These are phyloP conservation scores for Meira nashicola DNA, from an alignment of 1,284 basidiomycete genomes.

Conservation along the genomic window DNA sequence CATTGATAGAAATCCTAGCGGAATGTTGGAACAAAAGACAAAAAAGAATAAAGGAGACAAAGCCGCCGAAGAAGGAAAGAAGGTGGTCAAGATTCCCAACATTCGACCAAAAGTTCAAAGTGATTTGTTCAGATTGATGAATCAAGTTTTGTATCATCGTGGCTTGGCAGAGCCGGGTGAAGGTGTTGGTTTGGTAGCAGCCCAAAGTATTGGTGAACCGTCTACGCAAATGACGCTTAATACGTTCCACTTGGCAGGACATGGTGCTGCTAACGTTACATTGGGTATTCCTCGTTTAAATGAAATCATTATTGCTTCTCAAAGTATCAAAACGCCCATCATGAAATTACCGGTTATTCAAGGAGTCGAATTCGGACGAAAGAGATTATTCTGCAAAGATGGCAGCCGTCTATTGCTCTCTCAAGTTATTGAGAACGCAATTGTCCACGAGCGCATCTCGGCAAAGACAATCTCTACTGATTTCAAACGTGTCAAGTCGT, in stretches of 20 bases:
- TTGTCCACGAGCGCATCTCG: constrained; percentile 73
- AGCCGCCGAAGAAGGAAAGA: constrained; percentile 17
- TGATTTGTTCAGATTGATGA: constrained; percentile 47
- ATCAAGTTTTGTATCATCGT: constrained; percentile 49
- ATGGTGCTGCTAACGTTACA: constrained; percentile 98
- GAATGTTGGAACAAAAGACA: constrained; percentile 62
- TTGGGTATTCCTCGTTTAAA: constrained; percentile 96
- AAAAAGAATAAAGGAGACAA: constrained; percentile 58
- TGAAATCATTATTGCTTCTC: constrained; percentile 98
- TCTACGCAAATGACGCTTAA: constrained; percentile 99
- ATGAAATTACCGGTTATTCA: constrained; percentile 70
- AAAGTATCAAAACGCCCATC: constrained; percentile 95
- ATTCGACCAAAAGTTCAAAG: constrained; percentile 52
- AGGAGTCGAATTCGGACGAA: constrained; percentile 53
- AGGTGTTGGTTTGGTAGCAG: constrained; percentile 93
- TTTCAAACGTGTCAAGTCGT: constrained; percentile 68
- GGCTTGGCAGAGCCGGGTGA: constrained; percentile 89
- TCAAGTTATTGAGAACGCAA: constrained; percentile 79
- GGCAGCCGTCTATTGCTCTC: constrained; percentile 81
- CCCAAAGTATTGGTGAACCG: constrained; percentile 97
- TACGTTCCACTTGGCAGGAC: constrained; percentile 96
- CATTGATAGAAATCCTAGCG: constrained; percentile 70
- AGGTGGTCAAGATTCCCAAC: constrained; percentile 55
- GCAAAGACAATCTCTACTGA: constrained; percentile 61
- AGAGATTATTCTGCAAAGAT: constrained; percentile 78